A percentile compares a stretch with the other conserved stretches of the same genome.
These are phyloP conservation scores for Mortierella sp. DNA, from an alignment of 371 early-diverging fungal species.

Conservation along the genomic window DNA sequence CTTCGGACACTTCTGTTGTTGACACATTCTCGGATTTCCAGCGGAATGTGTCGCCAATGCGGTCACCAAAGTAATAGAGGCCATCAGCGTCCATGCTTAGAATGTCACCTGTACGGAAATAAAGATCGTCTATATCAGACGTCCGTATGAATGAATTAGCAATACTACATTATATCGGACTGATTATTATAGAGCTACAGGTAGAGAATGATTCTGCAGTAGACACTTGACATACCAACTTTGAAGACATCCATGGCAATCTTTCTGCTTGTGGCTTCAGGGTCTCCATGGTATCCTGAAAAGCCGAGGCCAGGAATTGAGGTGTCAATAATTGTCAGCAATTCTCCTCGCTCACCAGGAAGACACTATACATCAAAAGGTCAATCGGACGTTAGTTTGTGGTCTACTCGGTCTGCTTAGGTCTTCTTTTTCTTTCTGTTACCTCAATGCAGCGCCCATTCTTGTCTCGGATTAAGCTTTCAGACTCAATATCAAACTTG, in stretches of 20 bases:
- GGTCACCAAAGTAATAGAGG: slow-evolving; percentile 79
- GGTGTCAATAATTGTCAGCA: slow-evolving; percentile 30
- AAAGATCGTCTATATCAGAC: slow-evolving; percentile 59
- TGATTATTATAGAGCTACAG: too few relatives aligned
- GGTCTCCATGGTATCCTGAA: slow-evolving; percentile 40
- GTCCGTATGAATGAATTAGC: too few relatives aligned
- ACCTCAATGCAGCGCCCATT: slow-evolving; percentile 65
- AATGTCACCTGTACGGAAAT: slow-evolving; percentile 80
- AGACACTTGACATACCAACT: slow-evolving; percentile 26
- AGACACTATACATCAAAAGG: slow-evolving; percentile 15
- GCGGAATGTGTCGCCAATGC: slow-evolving; percentile 81
- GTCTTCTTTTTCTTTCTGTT: too few relatives aligned
- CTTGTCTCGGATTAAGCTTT: slow-evolving; percentile 58
- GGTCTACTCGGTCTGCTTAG: too few relatives aligned
- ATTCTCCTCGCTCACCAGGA: slow-evolving; percentile 42
- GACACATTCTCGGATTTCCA: slow-evolving; percentile 82
- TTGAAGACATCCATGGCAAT: slow-evolving; percentile 36
- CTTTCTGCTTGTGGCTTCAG: slow-evolving; percentile 39
- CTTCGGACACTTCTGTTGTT: slow-evolving; percentile 75
- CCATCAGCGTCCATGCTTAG: slow-evolving; percentile 66
- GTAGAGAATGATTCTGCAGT: neutral
- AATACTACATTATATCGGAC: too few relatives aligned
- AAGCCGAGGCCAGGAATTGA: slow-evolving; percentile 22
- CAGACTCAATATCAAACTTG: slow-evolving; percentile 54
- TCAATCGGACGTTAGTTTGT: neutral